A percentile compares a stretch with the other conserved stretches of the same genome.
phyloP scores from a whole-genome alignment of 2,329 filamentous ascomycete genomes.

The Aureobasidium namibiae region DNA sequence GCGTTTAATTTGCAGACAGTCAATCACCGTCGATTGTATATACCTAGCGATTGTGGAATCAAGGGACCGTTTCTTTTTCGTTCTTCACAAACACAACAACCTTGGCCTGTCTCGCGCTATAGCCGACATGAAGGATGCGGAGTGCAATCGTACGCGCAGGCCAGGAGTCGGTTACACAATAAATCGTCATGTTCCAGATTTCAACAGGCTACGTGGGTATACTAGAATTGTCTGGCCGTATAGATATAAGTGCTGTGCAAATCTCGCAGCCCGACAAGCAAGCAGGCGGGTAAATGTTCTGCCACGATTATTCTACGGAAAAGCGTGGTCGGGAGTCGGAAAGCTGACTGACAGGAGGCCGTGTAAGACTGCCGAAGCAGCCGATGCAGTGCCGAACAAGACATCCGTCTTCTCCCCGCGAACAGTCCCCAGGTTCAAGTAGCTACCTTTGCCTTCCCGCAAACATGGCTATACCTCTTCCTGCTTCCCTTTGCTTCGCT shows the following conservation, averaged over 20 bases:
- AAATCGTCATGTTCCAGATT: neutral
- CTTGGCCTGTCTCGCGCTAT: neutral
- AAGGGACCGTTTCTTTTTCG: constrained; percentile 10
- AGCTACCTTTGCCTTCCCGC: neutral
- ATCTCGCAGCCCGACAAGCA: neutral
- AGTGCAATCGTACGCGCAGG: neutral
- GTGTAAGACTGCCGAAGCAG: constrained; percentile 4
- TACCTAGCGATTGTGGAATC: constrained; percentile 13
- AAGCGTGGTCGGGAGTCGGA: neutral
- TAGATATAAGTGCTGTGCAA: too few relatives aligned
- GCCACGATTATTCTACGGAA: neutral
- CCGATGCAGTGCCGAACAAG: constrained; percentile 9
- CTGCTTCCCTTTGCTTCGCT: neutral
- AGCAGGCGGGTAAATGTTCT: neutral
- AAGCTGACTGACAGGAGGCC: neutral
- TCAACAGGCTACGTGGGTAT: neutral
- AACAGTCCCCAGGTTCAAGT: constrained; percentile 5
- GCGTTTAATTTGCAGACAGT: constrained; percentile 13
- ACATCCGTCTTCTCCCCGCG: constrained; percentile 7
- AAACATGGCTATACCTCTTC: neutral
- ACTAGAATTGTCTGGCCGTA: neutral
- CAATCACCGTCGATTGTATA: constrained; percentile 14
- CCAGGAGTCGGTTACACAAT: neutral
- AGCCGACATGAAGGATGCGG: neutral
- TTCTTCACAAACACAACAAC: neutral